Conservation (phyloP, 2,329 filamentous ascomycete species). For the Neodidymelliopsis sp. region DNA sequence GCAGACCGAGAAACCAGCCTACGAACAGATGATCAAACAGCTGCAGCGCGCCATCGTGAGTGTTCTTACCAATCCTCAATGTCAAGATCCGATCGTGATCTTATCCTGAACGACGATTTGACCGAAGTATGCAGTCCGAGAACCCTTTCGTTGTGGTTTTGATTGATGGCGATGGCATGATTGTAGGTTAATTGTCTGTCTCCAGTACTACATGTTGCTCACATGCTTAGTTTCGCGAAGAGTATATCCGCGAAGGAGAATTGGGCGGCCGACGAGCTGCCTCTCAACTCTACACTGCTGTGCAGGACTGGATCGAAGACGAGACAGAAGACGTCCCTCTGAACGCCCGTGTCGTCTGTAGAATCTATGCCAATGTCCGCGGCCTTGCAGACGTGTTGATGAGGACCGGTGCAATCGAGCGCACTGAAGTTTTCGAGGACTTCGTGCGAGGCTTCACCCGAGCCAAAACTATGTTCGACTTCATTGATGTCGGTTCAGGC, state of each 20-base stretch:
- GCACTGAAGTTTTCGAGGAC: constrained; percentile 55
- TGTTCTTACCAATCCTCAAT: not conserved
- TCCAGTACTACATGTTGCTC: not conserved
- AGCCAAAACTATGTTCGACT: constrained; percentile 54
- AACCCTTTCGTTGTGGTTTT: constrained; percentile 63
- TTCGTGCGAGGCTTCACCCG: constrained; percentile 65
- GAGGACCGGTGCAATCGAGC: constrained; percentile 55
- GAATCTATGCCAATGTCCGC: constrained; percentile 63
- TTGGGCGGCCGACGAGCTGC: constrained; percentile 62
- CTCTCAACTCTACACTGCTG: constrained; percentile 54
- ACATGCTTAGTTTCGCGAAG: constrained; percentile 54
- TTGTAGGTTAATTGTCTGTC: constrained; percentile 34
- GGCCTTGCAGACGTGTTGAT: constrained; percentile 59
- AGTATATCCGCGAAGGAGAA: constrained; percentile 59
- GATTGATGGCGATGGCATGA: constrained; percentile 64
- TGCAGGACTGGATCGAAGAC: constrained; percentile 54
- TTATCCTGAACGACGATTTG: not conserved
- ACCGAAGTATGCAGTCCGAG: constrained; percentile 17
- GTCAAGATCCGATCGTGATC: too few species aligned
- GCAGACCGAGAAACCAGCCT: constrained; percentile 32
- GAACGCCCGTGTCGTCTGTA: constrained; percentile 57
- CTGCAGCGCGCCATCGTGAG: constrained; percentile 39
- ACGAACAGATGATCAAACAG: constrained; percentile 24
- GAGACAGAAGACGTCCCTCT: constrained; percentile 49
- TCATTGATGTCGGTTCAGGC: constrained; percentile 56